Percentiles rank a stretch among this genome's conserved stretches.
Evolutionary conservation across 495 filamentous ascomycete genomes (phyloP).

Genomic region (Diplogelasinospora grovesii): DNA sequence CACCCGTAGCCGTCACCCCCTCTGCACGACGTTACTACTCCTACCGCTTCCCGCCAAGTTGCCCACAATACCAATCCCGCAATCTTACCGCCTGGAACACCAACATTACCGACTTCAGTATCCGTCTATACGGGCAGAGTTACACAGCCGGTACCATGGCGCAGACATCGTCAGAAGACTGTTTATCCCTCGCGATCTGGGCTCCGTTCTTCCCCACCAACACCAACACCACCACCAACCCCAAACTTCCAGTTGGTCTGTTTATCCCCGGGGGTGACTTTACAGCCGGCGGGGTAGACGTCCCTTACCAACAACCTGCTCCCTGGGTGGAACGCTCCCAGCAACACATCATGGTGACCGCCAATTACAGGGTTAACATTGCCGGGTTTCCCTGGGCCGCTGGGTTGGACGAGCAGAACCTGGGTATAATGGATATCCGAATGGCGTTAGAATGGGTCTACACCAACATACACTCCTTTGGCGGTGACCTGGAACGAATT

Average conservation of each 20-base stretch:
- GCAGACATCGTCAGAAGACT: constrained; percentile 41
- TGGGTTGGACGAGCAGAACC: constrained; percentile 14
- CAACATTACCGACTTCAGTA: constrained; percentile 29
- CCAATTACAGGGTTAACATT: constrained; percentile 49
- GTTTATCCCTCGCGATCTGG: constrained; percentile 50
- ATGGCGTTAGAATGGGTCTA: constrained; percentile 62
- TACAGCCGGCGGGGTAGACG: constrained; percentile 31
- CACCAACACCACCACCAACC: constrained; percentile 14
- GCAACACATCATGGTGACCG: constrained; percentile 48
- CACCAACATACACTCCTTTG: constrained; percentile 60
- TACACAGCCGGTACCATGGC: constrained; percentile 25
- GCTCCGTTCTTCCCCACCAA: constrained; percentile 25
- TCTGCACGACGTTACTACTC: constrained; percentile 25
- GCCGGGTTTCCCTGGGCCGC: constrained; percentile 20
- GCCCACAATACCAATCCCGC: constrained; percentile 28
- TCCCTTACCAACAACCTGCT: constrained; percentile 38
- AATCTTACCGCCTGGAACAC: constrained; percentile 28
- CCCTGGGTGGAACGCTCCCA: constrained; percentile 38
- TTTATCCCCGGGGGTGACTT: constrained; percentile 45
- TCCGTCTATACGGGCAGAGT: constrained; percentile 26
- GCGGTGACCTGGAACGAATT: constrained; percentile 55
- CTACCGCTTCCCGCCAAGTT: constrained; percentile 30
- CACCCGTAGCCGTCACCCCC: constrained; percentile 26
- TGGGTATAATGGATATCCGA: constrained; percentile 46
- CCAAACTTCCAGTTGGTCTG: constrained; percentile 39